These are phyloP conservation scores for Colletotrichum lentis DNA, from an alignment of 2,329 filamentous ascomycete genomes.

Conservation along the genomic window DNA sequence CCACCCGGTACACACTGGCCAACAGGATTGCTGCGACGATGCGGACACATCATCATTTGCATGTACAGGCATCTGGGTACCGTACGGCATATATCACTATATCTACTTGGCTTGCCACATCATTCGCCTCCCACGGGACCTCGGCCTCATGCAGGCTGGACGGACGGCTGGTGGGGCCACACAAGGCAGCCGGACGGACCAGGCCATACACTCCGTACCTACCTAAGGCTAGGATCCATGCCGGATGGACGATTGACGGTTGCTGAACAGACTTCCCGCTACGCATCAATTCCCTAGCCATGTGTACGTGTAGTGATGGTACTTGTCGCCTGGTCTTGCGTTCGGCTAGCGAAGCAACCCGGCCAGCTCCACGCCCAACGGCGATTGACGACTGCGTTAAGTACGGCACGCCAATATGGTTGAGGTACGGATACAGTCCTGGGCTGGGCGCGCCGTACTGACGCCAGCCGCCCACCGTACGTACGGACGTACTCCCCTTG, in stretches of 20 bases:
- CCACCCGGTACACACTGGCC: not conserved
- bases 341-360: slow-evolving; percentile 3
- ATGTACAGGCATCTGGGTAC: not conserved
- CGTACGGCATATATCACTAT: not conserved
- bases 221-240: no score
- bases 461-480: not conserved
- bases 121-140: slow-evolving; percentile 31
- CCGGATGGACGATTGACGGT: slow-evolving; percentile 35
- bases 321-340: not conserved
- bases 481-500: not conserved
- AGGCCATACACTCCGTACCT: no score
- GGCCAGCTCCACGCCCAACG: slow-evolving; percentile 10
- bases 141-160: slow-evolving; percentile 33
- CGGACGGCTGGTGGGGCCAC: slow-evolving; percentile 26
- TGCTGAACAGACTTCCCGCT: slow-evolving; percentile 35
- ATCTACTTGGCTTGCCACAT: slow-evolving; percentile 23
- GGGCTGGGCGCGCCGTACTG: not conserved
- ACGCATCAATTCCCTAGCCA: slow-evolving; percentile 16
- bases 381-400: slow-evolving; percentile 7
- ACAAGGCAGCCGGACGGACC: no score
- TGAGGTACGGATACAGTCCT: slow-evolving; percentile 1
- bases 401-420: not conserved
- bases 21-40: slow-evolving; percentile 1
- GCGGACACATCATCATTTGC: not conserved
- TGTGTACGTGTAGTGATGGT: not conserved